Conservation (phyloP, 345 rosid species). For the Noccaea bulbosa region DNA sequence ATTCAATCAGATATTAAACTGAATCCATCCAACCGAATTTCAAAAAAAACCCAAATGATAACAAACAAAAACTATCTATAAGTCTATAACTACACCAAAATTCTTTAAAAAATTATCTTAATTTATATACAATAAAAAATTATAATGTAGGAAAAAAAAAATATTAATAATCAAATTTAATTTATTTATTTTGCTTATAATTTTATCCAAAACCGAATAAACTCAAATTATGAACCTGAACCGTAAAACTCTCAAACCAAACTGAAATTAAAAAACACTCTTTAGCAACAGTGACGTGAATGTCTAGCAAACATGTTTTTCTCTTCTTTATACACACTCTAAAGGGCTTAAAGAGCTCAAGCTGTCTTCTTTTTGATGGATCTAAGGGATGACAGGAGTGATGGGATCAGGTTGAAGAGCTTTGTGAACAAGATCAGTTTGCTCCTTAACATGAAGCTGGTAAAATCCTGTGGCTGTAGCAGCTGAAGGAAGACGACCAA, state of each 20-base stretch:
- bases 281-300: constrained; percentile 6
- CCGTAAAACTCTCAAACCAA: constrained; percentile 14
- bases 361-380: neutral
- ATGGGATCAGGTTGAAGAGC: constrained; percentile 65
- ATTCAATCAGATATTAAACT: neutral
- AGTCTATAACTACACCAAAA: too few relatives aligned
- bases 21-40: too few relatives aligned
- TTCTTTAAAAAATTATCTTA: too few relatives aligned
- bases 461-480: constrained; percentile 80
- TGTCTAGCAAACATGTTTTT: too few relatives aligned
- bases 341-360: neutral
- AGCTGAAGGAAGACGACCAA: constrained; percentile 77
- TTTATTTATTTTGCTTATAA: too few relatives aligned
- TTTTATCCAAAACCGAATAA: neutral
- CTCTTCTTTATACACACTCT: constrained; percentile 5
- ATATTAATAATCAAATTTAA: too few relatives aligned
- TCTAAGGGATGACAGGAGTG: constrained; percentile 31
- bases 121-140: too few relatives aligned
- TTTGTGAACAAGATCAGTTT: constrained; percentile 59
- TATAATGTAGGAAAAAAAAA: too few relatives aligned
- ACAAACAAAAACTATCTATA: too few relatives aligned
- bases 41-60: too few relatives aligned
- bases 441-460: constrained; percentile 61
- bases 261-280: neutral
- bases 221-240: neutral